These are phyloP conservation scores for Citrus glauca DNA, from an alignment of 345 rosid species.

Conservation along the genomic window DNA sequence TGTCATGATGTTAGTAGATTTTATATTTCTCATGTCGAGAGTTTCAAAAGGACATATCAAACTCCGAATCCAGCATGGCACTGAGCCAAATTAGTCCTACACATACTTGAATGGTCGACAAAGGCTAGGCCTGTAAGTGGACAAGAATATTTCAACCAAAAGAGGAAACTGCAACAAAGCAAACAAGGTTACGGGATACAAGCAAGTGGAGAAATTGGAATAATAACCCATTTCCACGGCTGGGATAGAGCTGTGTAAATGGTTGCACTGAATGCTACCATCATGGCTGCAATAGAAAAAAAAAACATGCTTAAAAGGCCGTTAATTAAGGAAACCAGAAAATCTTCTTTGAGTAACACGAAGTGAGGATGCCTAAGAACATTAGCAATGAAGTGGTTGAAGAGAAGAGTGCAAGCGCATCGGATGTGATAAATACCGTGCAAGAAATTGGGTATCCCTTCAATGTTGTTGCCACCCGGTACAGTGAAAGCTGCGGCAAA, in stretches of 20 bases:
- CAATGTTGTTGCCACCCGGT: too few species aligned
- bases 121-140: neutral
- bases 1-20: accelerated
- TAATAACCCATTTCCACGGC: neutral
- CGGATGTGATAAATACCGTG: neutral
- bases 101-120: neutral
- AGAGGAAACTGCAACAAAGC: neutral
- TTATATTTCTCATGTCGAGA: too few species aligned
- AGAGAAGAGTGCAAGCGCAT: neutral
- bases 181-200: neutral
- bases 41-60: too few species aligned
- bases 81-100: too few species aligned
- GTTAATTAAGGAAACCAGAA: too few species aligned
- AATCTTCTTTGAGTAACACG: neutral
- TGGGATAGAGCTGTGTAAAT: neutral
- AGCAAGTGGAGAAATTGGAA: neutral
- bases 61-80: too few species aligned
- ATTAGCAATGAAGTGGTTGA: neutral
- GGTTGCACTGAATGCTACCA: neutral
- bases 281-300: neutral
- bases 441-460: too few species aligned
- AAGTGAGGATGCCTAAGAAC: neutral
- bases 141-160: neutral
- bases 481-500: too few species aligned
- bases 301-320: neutral